Conservation (phyloP, 352 stramenopile species). For the Phytophthora litchii region DNA sequence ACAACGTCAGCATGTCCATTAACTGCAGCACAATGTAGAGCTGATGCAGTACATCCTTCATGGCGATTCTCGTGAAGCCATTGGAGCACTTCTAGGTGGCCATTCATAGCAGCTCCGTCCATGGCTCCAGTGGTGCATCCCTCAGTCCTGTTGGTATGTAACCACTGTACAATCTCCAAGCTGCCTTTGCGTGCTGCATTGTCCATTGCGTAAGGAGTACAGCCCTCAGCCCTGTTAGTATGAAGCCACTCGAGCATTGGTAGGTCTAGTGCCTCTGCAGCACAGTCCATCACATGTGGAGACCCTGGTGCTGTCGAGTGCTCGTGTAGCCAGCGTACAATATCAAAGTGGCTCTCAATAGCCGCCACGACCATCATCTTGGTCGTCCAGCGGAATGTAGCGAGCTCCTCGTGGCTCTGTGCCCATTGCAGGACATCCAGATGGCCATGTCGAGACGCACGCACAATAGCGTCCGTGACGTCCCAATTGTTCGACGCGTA, state of each 20-base stretch:
- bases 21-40: slow-evolving; percentile 36
- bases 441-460: slow-evolving; percentile 33
- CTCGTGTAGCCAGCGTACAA: slow-evolving; percentile 41
- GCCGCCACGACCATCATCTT: slow-evolving; percentile 49
- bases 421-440: slow-evolving; percentile 32
- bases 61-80: slow-evolving; percentile 37
- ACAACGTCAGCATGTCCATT: slow-evolving; percentile 34
- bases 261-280: slow-evolving; percentile 36
- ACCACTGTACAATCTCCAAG: slow-evolving; percentile 41
- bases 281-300: slow-evolving; percentile 45
- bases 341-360: slow-evolving; percentile 47
- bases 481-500: slow-evolving; percentile 22
- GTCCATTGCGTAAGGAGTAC: slow-evolving; percentile 45
- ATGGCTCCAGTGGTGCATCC: slow-evolving; percentile 40
- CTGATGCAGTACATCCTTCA: slow-evolving; percentile 36
- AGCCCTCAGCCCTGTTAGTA: slow-evolving; percentile 37
- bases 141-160: slow-evolving; percentile 32
- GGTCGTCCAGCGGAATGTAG: slow-evolving; percentile 33
- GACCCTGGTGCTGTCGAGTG: slow-evolving; percentile 36
- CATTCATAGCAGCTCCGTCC: slow-evolving; percentile 38
- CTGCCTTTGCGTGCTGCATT: slow-evolving; percentile 37
- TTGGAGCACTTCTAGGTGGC: slow-evolving; percentile 36
- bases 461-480: slow-evolving; percentile 35
- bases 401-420: slow-evolving; percentile 12
- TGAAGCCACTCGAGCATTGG: slow-evolving; percentile 48